phyloP scores from a whole-genome alignment of 257 asterid genomes.

The Przewalskia tangutica region DNA sequence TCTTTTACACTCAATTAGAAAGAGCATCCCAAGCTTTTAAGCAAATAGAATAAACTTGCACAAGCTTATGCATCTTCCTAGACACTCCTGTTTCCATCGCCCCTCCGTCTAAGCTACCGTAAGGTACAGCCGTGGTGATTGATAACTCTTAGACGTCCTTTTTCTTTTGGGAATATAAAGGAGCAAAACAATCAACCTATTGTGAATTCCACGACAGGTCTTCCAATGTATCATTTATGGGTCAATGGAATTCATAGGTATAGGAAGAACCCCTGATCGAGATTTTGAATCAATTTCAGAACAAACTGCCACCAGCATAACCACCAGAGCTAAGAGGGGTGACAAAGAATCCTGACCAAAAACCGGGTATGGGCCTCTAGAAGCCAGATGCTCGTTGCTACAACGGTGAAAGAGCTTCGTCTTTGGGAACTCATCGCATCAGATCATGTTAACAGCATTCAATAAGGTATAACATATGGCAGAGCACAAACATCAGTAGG shows the following conservation, averaged over 20 bases:
- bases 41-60: conserved; percentile 18
- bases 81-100: neutral
- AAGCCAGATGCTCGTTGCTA: neutral
- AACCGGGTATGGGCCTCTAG: neutral
- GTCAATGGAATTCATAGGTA: neutral
- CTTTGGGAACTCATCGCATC: neutral
- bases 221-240: neutral
- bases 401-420: neutral
- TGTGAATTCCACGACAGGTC: neutral
- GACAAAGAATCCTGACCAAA: neutral
- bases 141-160: neutral
- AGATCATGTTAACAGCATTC: conserved; percentile 16
- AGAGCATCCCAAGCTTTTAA: conserved; percentile 14
- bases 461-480: conserved; percentile 77
- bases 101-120: conserved; percentile 1
- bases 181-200: neutral
- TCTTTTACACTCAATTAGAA: conserved; percentile 21
- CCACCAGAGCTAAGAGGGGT: neutral
- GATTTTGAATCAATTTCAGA: neutral
- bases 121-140: neutral
- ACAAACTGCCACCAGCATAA: neutral
- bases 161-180: neutral
- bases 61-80: conserved; percentile 11
- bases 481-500: conserved; percentile 54
- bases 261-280: neutral